phyloP scores from a whole-genome alignment of 2,329 filamentous ascomycete species.

The Aspergillus fijiensis region DNA sequence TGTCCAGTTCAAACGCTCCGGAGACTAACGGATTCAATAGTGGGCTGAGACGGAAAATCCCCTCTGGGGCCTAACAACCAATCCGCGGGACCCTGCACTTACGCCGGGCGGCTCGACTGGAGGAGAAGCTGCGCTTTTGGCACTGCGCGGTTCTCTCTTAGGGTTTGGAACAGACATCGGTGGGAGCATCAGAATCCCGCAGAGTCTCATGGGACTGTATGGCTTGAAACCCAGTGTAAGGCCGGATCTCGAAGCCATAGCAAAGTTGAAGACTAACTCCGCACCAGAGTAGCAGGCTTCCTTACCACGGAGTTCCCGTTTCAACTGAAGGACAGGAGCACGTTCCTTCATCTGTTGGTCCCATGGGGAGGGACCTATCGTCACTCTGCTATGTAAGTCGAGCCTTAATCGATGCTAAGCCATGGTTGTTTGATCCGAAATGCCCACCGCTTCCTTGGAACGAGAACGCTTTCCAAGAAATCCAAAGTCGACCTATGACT shows the following conservation, averaged over 20 bases:
- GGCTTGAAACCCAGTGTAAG: conserved; percentile 48
- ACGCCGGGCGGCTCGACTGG: conserved; percentile 52
- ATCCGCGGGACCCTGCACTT: conserved; percentile 44
- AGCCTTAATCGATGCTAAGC: conserved; percentile 47
- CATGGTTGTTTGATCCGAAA: conserved; percentile 57
- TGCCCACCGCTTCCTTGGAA: conserved; percentile 58
- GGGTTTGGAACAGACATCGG: conserved; percentile 56
- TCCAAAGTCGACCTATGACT: conserved; percentile 46
- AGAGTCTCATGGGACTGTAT: conserved; percentile 50
- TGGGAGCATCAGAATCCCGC: conserved; percentile 52
- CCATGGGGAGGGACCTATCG: conserved; percentile 54
- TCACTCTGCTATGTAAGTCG: conserved; percentile 53
- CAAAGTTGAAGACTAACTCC: not conserved
- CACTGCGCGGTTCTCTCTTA: conserved; percentile 44
- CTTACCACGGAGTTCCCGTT: conserved; percentile 59
- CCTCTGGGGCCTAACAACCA: conserved; percentile 52
- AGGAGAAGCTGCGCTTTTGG: conserved; percentile 45
- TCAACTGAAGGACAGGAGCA: conserved; percentile 65
- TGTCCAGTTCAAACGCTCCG: too few species aligned
- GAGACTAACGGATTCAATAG: conserved; percentile 27
- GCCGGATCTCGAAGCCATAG: conserved; percentile 10
- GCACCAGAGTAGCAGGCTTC: conserved; percentile 54
- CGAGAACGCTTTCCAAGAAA: conserved; percentile 43
- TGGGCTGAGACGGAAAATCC: conserved; percentile 57
- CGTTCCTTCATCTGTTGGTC: conserved; percentile 62